These are phyloP conservation scores for Microcyclosporella mali DNA, from an alignment of 2,329 filamentous ascomycete species.

Conservation along the genomic window DNA sequence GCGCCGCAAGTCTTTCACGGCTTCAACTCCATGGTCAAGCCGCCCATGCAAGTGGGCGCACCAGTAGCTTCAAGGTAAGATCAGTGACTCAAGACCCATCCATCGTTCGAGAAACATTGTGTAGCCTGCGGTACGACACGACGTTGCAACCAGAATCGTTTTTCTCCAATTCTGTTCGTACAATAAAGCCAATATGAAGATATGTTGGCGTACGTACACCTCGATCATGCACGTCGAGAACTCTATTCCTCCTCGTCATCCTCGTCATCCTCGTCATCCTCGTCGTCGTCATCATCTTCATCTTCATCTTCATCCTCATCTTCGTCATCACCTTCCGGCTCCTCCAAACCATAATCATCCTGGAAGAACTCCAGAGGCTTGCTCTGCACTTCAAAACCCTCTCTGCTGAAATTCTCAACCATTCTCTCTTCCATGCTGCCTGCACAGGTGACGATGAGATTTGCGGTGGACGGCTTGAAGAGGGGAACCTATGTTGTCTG, in stretches of 20 bases:
- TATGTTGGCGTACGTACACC: no score
- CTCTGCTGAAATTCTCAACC: conserved; percentile 63
- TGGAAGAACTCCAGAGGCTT: conserved; percentile 73
- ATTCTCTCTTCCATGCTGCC: conserved; percentile 77
- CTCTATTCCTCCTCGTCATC: conserved; percentile 18
- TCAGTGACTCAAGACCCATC: no score
- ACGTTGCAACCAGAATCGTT: no score
- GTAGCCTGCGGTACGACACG: no score
- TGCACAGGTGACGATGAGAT: conserved; percentile 83
- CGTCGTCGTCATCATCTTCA: conserved; percentile 41
- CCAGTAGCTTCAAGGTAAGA: no score
- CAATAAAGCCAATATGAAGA: no score
- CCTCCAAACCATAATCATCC: conserved; percentile 79
- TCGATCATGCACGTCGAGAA: no score
- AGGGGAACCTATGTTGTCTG: conserved; percentile 49
- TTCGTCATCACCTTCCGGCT: conserved; percentile 54
- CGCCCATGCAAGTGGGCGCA: no score
- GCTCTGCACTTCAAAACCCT: conserved; percentile 72
- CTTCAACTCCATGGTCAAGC: no score
- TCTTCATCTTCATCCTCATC: conserved; percentile 57
- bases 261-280: conserved; percentile 45
- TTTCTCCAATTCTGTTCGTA: no score
- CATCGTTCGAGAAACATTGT: no score
- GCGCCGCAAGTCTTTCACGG: no score
- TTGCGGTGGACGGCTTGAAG: conserved; percentile 73